Evolutionary conservation across 768 basidiomycete species (phyloP).

Genomic region (Boletus eberwhitei): DNA sequence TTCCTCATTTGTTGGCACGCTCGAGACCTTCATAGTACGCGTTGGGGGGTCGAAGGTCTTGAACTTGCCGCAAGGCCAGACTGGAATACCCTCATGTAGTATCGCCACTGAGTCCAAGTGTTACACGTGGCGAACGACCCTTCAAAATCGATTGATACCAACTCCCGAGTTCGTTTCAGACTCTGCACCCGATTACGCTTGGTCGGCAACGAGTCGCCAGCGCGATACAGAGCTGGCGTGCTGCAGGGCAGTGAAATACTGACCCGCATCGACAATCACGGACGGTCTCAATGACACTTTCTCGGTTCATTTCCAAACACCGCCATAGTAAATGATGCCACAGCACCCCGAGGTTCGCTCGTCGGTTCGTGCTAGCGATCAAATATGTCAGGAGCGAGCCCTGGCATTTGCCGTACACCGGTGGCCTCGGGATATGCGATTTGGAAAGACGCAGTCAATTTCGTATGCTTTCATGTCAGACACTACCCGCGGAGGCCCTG

Average conservation of each 20-base stretch:
- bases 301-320: conserved; percentile 10
- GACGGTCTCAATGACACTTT: neutral
- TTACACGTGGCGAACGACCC: neutral
- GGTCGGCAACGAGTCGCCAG: conserved; percentile 2
- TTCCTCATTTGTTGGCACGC: conserved; percentile 2
- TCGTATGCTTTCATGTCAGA: conserved; percentile 7
- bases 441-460: neutral
- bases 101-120: neutral
- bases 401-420: conserved; percentile 4
- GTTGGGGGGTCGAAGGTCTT: too few species aligned
- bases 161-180: conserved; percentile 11
- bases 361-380: neutral
- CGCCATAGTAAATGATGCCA: neutral
- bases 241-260: too few species aligned
- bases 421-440: neutral
- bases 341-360: neutral
- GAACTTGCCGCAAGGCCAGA: neutral
- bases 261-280: neutral
- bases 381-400: conserved; percentile 1
- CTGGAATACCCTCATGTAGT: neutral
- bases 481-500: conserved; percentile 14
- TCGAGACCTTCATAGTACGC: neutral
- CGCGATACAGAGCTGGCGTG: neutral
- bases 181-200: conserved; percentile 2
- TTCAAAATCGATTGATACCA: neutral